Percentiles rank a stretch among this genome's conserved stretches.
Evolutionary conservation across 345 rosid species (phyloP).

Genomic region (Eucalyptus curtisii): DNA sequence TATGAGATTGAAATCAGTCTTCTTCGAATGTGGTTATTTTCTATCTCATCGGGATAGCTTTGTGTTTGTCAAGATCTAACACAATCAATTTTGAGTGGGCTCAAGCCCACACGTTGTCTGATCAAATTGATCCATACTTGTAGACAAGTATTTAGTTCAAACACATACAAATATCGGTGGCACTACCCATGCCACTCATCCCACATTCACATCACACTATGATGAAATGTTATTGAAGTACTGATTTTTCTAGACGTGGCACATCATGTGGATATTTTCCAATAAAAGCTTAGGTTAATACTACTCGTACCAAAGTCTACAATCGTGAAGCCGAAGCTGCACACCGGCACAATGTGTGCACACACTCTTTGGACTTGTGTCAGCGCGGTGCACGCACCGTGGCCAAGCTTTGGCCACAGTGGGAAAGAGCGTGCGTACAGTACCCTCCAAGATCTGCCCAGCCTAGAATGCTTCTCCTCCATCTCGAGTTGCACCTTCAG

Average conservation of each 20-base stretch:
- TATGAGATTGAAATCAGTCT: not conserved
- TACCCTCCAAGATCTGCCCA: not conserved
- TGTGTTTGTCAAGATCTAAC: not conserved
- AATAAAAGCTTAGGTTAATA: not conserved
- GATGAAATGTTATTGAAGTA: too few relatives aligned
- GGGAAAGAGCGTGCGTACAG: not conserved
- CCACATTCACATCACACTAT: not conserved
- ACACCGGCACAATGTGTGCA: not conserved
- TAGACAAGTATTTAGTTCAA: too few relatives aligned
- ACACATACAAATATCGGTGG: not conserved
- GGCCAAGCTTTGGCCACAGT: not conserved
- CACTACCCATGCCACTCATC: not conserved
- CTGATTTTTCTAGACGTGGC: not conserved
- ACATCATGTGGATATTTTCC: not conserved
- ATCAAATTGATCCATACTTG: not conserved
- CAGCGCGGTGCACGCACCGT: fast-evolving
- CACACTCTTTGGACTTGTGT: not conserved
- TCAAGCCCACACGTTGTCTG: not conserved
- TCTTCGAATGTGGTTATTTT: too few relatives aligned
- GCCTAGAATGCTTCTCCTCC: too few relatives aligned
- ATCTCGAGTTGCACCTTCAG: too few relatives aligned
- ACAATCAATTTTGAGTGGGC: not conserved
- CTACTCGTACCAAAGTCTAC: too few relatives aligned
- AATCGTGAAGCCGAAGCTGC: not conserved
- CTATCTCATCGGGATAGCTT: not conserved